A percentile compares a stretch with the other conserved stretches of the same genome.
Conservation (phyloP, 2,329 filamentous ascomycete species). For the Cladosporium sp. region DNA sequence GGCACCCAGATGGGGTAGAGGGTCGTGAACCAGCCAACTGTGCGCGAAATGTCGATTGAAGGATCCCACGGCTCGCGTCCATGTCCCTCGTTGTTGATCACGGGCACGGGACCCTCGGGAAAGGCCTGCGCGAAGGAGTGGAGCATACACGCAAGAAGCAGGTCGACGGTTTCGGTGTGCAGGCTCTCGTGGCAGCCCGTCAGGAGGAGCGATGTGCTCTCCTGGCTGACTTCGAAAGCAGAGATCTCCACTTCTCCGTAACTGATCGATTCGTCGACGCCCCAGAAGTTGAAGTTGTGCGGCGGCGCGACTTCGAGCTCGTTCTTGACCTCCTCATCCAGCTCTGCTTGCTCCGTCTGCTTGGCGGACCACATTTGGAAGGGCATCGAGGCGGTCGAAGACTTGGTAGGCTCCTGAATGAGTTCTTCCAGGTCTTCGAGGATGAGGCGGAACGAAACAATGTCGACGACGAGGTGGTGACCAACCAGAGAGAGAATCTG, state of each 20-base stretch:
- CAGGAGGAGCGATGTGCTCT: slow-evolving; percentile 20
- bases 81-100: slow-evolving; percentile 45
- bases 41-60: slow-evolving; percentile 43
- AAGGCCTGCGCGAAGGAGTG: slow-evolving; percentile 42
- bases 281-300: slow-evolving; percentile 33
- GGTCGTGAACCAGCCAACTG: slow-evolving; percentile 48
- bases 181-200: slow-evolving; percentile 28
- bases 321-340: neutral
- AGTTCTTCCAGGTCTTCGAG: slow-evolving; percentile 33
- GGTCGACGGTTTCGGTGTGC: slow-evolving; percentile 32
- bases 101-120: slow-evolving; percentile 33
- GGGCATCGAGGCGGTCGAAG: slow-evolving; percentile 24
- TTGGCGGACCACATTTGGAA: slow-evolving; percentile 24
- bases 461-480: slow-evolving; percentile 33
- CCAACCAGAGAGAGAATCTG: slow-evolving; percentile 33
- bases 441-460: slow-evolving; percentile 37
- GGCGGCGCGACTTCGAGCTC: slow-evolving; percentile 18
- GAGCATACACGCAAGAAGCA: slow-evolving; percentile 31
- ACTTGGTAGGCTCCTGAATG: slow-evolving; percentile 26
- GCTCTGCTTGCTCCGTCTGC: slow-evolving; percentile 8
- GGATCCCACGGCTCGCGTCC: slow-evolving; percentile 42
- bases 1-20: slow-evolving; percentile 12
- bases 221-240: slow-evolving; percentile 7
- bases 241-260: slow-evolving; percentile 3
- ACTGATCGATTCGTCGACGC: slow-evolving; percentile 25